Conservation (phyloP, 2,329 filamentous ascomycete genomes). For the Exophiala viscosa region DNA sequence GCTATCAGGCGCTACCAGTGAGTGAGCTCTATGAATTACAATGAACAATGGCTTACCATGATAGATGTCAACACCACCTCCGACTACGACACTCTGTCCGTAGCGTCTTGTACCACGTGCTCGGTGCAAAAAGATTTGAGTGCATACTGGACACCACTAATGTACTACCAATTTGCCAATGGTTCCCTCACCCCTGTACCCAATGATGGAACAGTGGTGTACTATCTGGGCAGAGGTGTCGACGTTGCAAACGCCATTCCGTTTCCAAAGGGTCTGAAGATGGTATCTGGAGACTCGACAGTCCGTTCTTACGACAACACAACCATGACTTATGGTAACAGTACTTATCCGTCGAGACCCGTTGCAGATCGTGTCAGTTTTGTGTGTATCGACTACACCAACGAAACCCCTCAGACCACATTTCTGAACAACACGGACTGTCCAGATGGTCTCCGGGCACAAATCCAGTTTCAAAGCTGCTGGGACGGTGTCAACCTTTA, state of each 20-base stretch:
- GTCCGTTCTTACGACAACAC: constrained; percentile 15
- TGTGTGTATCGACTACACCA: constrained; percentile 72
- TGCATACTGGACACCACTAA: constrained; percentile 74
- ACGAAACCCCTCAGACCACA: constrained; percentile 63
- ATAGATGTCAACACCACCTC: constrained; percentile 62
- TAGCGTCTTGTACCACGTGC: constrained; percentile 72
- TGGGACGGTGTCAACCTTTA: constrained; percentile 69
- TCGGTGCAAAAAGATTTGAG: constrained; percentile 75
- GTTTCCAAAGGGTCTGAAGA: constrained; percentile 73
- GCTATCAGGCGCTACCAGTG: constrained; percentile 43
- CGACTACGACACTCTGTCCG: constrained; percentile 54
- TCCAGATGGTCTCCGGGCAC: constrained; percentile 70
- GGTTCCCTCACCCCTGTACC: constrained; percentile 36
- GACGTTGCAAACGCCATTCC: constrained; percentile 58
- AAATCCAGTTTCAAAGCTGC: constrained; percentile 83
- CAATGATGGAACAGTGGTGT: constrained; percentile 52
- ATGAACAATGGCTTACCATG: neutral
- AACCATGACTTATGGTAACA: constrained; percentile 15
- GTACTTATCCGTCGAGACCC: constrained; percentile 38
- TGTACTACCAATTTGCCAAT: constrained; percentile 72
- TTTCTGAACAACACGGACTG: constrained; percentile 74
- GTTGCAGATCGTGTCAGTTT: constrained; percentile 70
- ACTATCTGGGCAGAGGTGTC: constrained; percentile 12
- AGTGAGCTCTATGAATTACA: constrained; percentile 35
- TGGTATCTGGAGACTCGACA: constrained; percentile 70